Evolutionary conservation across 768 basidiomycete genomes (phyloP), one percentile per base, ranked within the genome.

Genomic region (Amanita fuliginea): DNA sequence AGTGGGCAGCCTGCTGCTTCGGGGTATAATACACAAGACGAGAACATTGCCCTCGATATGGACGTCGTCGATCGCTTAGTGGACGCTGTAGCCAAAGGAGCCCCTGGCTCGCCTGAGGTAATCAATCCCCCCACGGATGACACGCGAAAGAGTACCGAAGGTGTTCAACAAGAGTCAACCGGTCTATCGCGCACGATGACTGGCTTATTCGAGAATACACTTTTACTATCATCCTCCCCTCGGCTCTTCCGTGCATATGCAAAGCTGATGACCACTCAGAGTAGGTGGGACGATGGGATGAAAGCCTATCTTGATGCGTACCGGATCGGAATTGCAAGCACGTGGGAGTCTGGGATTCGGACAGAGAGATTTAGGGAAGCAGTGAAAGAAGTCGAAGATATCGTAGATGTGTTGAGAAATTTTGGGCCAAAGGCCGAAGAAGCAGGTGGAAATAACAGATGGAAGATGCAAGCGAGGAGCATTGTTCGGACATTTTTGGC

Each of bases 41-140:
- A 33, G 13, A 14, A 43, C 18, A 18, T 22, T 9, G 71, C 74
- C 26, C 78, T 97, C 14, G 95, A 98, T 64, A 75, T 81, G 46
- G 89, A 93, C 34, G 89, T 97, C 4, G 69, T 98, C 7, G 89
- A 94, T 51, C 80, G 87, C 34, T 75, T 98, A 37, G 94, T 98
- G 9, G 79, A 84, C 57, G 89, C 88, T 22, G 92, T 89, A 54
- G 88, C 86, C 1, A 72, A 82, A 9, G 76, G 63, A 26, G 61
- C 73, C 4, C 56, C 57, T 11, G 62, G 73, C 47, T 60, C 67
- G 35, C 63, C 71, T 49, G 70, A 70, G 19, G 67, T 63, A 11
- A 54, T 57, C 6, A 58, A 61, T 48, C 59, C 40, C 18, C 28
- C 28, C 1, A 6, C 39, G 7, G 30, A 21, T 22, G 39, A 36